Evolutionary conservation across 2,329 filamentous ascomycete genomes (phyloP).

Genomic region (Hymenoscyphus occultus): DNA sequence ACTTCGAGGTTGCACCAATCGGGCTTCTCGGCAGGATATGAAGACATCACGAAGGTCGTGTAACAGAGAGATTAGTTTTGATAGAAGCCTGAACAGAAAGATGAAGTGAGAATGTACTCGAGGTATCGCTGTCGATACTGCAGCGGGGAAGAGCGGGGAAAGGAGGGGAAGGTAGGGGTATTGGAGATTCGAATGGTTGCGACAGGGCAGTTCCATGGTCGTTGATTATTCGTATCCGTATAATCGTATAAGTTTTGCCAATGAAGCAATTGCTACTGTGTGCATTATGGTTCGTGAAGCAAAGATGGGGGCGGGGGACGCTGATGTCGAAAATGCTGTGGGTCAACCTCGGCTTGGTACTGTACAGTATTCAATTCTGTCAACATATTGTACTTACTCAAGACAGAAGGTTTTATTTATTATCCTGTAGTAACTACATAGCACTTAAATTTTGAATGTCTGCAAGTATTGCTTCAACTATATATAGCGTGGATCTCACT

Average conservation of each 20-base stretch:
- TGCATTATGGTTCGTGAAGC: background rate
- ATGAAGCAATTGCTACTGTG: too few species aligned
- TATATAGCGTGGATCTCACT: too few species aligned
- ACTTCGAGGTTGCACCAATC: conserved; percentile 62
- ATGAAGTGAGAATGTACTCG: background rate
- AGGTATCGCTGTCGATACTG: background rate
- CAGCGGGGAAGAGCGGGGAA: background rate
- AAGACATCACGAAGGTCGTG: background rate
- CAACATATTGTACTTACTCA: background rate
- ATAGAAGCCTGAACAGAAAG: background rate
- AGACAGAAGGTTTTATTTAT: background rate
- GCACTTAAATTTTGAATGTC: too few species aligned
- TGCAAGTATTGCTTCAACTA: too few species aligned
- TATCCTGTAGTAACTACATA: too few species aligned
- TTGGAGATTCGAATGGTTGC: background rate
- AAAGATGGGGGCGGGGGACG: conserved; percentile 1
- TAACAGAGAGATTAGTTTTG: background rate
- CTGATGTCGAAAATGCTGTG: background rate
- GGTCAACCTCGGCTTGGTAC: background rate
- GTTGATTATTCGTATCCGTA: background rate
- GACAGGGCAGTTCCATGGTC: background rate
- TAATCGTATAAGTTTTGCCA: too few species aligned
- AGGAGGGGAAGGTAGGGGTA: background rate
- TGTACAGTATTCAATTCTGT: background rate
- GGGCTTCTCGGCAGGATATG: conserved; percentile 35